Conservation (phyloP, 495 filamentous ascomycete genomes). For the Copromyces sp. region DNA sequence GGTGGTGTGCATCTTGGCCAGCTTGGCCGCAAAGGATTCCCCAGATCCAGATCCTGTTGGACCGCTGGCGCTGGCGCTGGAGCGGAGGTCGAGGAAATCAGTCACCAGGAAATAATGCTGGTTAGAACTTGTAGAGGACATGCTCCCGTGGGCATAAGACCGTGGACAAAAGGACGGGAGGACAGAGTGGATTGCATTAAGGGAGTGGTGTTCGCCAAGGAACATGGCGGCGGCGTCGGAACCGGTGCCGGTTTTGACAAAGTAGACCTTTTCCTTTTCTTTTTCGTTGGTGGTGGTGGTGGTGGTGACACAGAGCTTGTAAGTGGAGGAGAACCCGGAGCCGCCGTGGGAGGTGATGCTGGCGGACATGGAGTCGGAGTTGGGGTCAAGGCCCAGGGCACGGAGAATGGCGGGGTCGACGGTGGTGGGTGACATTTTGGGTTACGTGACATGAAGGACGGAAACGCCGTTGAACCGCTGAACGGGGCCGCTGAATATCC, state of each 20-base stretch:
- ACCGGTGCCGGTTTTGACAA: conserved; percentile 69
- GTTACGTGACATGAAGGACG: too few relatives aligned
- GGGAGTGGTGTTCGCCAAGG: conserved; percentile 68
- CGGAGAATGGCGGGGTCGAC: conserved; percentile 47
- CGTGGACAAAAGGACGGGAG: conserved; percentile 67
- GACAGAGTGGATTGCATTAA: conserved; percentile 64
- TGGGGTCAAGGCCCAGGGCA: conserved; percentile 47
- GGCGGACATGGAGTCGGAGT: conserved; percentile 25
- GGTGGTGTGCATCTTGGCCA: conserved; percentile 71
- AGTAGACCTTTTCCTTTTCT: conserved; percentile 46
- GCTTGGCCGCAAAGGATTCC: conserved; percentile 56
- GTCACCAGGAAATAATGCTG: conserved; percentile 68
- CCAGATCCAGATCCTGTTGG: conserved; percentile 20
- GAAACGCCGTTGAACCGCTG: neutral
- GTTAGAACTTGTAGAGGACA: conserved; percentile 33
- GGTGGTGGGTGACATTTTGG: conserved; percentile 30
- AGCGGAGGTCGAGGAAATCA: conserved; percentile 63
- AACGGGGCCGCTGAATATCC: neutral
- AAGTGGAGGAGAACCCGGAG: conserved; percentile 64
- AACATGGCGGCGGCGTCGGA: conserved; percentile 67
- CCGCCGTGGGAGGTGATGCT: conserved; percentile 56
- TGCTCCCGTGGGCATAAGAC: conserved; percentile 57
- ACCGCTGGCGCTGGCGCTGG: conserved; percentile 13
- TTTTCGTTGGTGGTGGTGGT: too few relatives aligned
- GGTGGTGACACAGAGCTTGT: conserved; percentile 45